A percentile compares a stretch with the other conserved stretches of the same genome.
Evolutionary conservation across 495 filamentous ascomycete genomes (phyloP).

Genomic region (Geoglossum glabrum): DNA sequence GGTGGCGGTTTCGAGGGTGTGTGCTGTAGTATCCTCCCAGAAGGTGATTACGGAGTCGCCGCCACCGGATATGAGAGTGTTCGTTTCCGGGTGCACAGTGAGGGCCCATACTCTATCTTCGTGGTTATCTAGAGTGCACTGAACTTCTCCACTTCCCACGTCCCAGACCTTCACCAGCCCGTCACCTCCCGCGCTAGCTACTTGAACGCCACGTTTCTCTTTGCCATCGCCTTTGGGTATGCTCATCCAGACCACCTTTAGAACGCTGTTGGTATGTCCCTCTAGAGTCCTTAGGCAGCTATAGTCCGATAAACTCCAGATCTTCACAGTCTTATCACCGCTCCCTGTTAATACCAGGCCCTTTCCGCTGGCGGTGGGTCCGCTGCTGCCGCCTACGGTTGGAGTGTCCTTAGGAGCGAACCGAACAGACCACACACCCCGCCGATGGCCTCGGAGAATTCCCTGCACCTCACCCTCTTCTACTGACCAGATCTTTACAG

Average conservation of each 20-base stretch:
- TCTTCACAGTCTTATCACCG: conserved; percentile 78
- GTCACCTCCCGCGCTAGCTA: conserved; percentile 81
- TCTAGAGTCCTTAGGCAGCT: conserved; percentile 86
- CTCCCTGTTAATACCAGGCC: conserved; percentile 72
- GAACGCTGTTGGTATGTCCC: conserved; percentile 83
- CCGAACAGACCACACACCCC: conserved; percentile 86
- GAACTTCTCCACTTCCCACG: conserved; percentile 53
- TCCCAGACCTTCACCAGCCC: conserved; percentile 97
- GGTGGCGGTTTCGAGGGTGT: conserved; percentile 48
- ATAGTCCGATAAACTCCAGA: conserved; percentile 89
- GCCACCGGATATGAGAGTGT: conserved; percentile 68
- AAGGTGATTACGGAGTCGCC: conserved; percentile 81
- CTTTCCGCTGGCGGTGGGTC: conserved; percentile 35
- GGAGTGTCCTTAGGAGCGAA: conserved; percentile 68
- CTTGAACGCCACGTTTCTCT: conserved; percentile 34
- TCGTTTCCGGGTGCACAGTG: conserved; percentile 37
- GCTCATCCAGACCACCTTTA: conserved; percentile 82
- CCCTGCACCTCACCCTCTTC: conserved; percentile 77
- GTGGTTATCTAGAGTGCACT: conserved; percentile 86
- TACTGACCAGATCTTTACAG: conserved; percentile 86
- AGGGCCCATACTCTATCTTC: conserved; percentile 75
- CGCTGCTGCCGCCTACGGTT: conserved; percentile 43
- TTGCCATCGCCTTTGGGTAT: conserved; percentile 28
- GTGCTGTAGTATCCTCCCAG: conserved; percentile 81
- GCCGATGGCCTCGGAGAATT: conserved; percentile 73